Base-by-base conservation (phyloP, 108 stramenopile genomes). In the Fistulifera pelliculosa region DNA sequence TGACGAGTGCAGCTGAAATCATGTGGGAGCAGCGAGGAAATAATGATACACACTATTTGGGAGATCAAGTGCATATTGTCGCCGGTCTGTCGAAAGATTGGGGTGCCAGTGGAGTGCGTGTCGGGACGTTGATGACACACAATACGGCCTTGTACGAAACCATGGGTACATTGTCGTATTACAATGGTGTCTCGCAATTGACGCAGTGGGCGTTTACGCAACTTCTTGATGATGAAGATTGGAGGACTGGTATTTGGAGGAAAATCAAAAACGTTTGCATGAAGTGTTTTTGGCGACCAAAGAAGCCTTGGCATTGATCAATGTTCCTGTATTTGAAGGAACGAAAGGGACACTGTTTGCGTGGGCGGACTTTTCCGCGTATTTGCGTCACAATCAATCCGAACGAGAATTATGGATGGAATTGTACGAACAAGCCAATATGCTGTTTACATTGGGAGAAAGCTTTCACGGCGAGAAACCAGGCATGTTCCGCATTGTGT, bases 61-160 rank as follows among this genome's bases (percentile, higher is more conserved):
- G 63, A 11, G 56, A 64, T 50, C 12, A 41, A 12, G 63, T 69
- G 8, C 73, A 74, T 27, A 44, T 67, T 43, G 56, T 74, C 14
- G 64, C 54, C 14, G 52, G 50, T 18, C 58, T 74, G 2, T 61
- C 58, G 49, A 75, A 75, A 58, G 74, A 75, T 51, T 70, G 65
- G 61, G 68, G 56, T 14, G 24, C 53, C 44, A 70, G 69, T 53
- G 74, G 74, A 0, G 45, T 75, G 16, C 56, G 74, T 8, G 60
- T 69, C 10, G 74, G 74, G 10, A 60, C 60, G 17, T 31, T 68
- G 7, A 47, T 63, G n/a, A 27, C 69, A 26, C 62, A 70, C 50
- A 70, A 70, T 49, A 64, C 38, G 22, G 21, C 28, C 17, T 38
- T 64, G 3, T 25, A 56, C 5, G 21, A 27, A 6, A 54, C 55